Base-by-base conservation (phyloP, 495 filamentous ascomycete species). In the Daldinia childiae region DNA sequence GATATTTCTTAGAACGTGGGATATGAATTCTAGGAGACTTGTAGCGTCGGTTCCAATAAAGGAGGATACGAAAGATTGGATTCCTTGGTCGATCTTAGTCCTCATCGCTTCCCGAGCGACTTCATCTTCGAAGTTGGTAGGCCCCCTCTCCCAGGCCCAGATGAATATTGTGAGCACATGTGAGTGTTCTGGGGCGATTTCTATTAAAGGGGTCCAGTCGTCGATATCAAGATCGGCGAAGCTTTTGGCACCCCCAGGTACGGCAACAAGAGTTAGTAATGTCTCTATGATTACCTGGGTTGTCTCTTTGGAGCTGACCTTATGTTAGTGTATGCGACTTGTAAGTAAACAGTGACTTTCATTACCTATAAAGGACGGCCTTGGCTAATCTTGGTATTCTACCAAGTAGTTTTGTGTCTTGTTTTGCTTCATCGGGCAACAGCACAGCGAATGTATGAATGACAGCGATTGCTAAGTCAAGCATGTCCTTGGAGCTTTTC, bases 381-480 rank as follows among this genome's bases (percentile, higher is more conserved):
- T 81, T 71, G 9, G 87, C 79, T 3, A 91, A 68, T 45, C 77
- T 78, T 9, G 81, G 82, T 76, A 85, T 85, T 66, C 88, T 81
- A 27, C 73, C 79, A 12, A 83, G 71, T 48, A 90, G 65, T 48
- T 76, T 84, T 21, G 68, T 62, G 56, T 87, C 78, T 17, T 80
- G 71, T 27, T 74, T 79, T 19, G 78, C 76, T 1, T 77, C 75
- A 4, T 82, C 79, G 0, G 86, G 84, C 5, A 91, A 70, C 29
- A 90, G 71, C 4, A 79, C 76, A 11, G 83, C 75, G 54, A 91
- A 91, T 0, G 87, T 87, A 66, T 89, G 85, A 6, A 90, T 72
- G 6, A 92, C 81, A 26, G 84, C 80, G 6, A 90, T 85, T 1
- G 87, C 87, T 14, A 91, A 73, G 64, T 87, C 87, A 3, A 90